phyloP scores from a whole-genome alignment of 2,329 filamentous ascomycete species.

The Fusarium sp. region DNA sequence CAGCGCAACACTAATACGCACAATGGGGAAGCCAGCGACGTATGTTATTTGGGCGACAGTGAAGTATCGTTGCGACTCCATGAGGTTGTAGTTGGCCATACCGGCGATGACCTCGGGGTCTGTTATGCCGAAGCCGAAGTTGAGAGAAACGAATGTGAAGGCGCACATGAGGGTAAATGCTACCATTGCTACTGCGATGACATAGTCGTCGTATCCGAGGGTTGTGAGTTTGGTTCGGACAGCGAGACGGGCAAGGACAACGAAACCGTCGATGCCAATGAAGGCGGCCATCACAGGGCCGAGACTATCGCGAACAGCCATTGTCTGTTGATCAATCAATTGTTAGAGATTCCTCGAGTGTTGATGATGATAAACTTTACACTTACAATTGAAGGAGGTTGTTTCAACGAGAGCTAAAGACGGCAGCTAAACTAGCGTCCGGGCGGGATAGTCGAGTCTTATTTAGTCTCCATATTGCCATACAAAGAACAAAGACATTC shows the following conservation, averaged over 20 bases:
- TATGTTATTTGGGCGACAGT: conserved; percentile 9
- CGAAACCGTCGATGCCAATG: conserved; percentile 9
- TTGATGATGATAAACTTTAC: background rate
- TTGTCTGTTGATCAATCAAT: background rate
- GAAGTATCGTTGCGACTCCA: conserved; percentile 7
- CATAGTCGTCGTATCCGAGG: conserved; percentile 11
- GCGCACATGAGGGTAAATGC: conserved; percentile 2
- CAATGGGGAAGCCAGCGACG: conserved; percentile 1
- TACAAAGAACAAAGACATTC: background rate
- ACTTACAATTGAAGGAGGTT: background rate
- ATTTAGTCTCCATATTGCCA: background rate
- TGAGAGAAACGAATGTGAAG: conserved; percentile 4
- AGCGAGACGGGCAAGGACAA: conserved; percentile 14
- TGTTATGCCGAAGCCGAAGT: background rate
- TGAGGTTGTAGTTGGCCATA: background rate
- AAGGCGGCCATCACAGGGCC: conserved; percentile 15
- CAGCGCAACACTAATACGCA: conserved; percentile 1
- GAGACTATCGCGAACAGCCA: conserved; percentile 16
- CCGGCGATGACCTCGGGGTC: background rate
- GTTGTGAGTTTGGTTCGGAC: conserved; percentile 12
- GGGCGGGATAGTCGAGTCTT: background rate
- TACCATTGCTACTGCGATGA: background rate
- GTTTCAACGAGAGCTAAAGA: background rate
- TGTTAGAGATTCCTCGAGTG: background rate
- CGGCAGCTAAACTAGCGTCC: background rate